These are phyloP conservation scores for Discostella stelligeroides DNA, from an alignment of 108 stramenopile species.

Conservation along the genomic window DNA sequence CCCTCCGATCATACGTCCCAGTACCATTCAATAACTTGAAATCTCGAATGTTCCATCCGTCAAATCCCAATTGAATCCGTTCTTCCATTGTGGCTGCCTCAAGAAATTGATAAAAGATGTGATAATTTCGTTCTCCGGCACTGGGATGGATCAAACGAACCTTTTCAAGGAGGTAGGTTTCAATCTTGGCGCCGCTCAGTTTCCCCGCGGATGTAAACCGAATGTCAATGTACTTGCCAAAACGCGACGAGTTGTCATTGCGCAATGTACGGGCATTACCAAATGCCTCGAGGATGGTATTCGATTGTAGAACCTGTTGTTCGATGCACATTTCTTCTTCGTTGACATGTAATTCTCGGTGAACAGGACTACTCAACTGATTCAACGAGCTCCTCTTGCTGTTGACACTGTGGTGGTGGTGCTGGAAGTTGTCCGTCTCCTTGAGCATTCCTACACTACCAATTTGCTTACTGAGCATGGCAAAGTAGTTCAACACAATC, in stretches of 20 bases:
- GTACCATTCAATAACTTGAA: slow-evolving; percentile 69
- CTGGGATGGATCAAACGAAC: slow-evolving; percentile 79
- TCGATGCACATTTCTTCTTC: slow-evolving; percentile 70
- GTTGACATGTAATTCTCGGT: too few relatives aligned
- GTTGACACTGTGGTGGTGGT: too few relatives aligned
- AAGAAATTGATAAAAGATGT: slow-evolving; percentile 93
- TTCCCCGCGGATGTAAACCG: slow-evolving; percentile 79
- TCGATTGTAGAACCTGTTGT: slow-evolving; percentile 90
- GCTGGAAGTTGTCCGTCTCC: too few relatives aligned
- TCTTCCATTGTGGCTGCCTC: slow-evolving; percentile 59
- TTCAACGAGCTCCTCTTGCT: too few relatives aligned
- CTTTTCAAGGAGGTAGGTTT: slow-evolving; percentile 97
- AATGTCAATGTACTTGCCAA: slow-evolving; percentile 86
- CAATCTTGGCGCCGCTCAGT: slow-evolving; percentile 84
- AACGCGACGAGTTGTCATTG: slow-evolving; percentile 94
- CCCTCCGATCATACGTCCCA: slow-evolving; percentile 81
- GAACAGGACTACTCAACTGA: too few relatives aligned
- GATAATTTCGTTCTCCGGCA: slow-evolving; percentile 86
- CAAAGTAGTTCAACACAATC: slow-evolving; percentile 92
- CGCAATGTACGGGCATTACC: slow-evolving; percentile 96
- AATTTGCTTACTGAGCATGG: slow-evolving; percentile 74
- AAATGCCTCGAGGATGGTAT: slow-evolving; percentile 97
- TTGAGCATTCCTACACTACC: slow-evolving; percentile 4
- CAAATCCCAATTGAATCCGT: slow-evolving; percentile 53
- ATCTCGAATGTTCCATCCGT: slow-evolving; percentile 53